phyloP scores from a whole-genome alignment of 2,329 filamentous ascomycete species.

The Monosporascus sp. region DNA sequence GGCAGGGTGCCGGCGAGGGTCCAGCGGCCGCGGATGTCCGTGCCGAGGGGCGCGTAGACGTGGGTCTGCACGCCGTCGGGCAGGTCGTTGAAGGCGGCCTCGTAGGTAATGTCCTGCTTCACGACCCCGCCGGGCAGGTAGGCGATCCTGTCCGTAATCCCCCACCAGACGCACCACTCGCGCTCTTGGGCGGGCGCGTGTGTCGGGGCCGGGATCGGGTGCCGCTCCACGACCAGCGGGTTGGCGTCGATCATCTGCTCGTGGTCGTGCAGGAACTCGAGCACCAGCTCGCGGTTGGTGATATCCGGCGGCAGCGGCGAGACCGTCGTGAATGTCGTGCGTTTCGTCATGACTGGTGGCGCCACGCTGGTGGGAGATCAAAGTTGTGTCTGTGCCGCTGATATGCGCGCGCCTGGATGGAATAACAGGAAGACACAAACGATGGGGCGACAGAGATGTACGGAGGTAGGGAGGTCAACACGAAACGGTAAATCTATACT shows the following conservation, averaged over 20 bases:
- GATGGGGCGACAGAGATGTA: no score
- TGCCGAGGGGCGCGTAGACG: slow-evolving; percentile 74
- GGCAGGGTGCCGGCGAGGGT: slow-evolving; percentile 65
- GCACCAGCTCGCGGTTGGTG: slow-evolving; percentile 57
- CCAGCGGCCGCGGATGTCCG: slow-evolving; percentile 77
- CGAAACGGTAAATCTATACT: no score
- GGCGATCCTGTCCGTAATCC: slow-evolving; percentile 68
- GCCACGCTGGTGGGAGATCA: background rate
- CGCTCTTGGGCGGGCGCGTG: slow-evolving; percentile 65
- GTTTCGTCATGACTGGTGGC: slow-evolving; percentile 57
- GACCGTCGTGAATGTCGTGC: slow-evolving; percentile 68
- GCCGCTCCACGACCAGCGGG: slow-evolving; percentile 70
- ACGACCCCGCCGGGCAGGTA: slow-evolving; percentile 65
- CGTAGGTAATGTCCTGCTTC: slow-evolving; percentile 68
- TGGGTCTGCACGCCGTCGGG: slow-evolving; percentile 73
- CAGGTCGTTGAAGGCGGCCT: slow-evolving; percentile 73
- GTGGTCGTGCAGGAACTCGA: slow-evolving; percentile 74
- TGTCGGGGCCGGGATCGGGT: slow-evolving; percentile 60
- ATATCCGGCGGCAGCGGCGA: slow-evolving; percentile 69
- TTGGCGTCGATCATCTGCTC: slow-evolving; percentile 83
- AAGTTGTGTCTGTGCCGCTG: background rate
- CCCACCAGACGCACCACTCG: slow-evolving; percentile 69
- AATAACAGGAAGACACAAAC: no score
- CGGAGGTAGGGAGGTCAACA: no score
- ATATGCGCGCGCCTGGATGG: background rate